Evolutionary conservation across 305 asterid species (phyloP), one percentile per base, ranked within the genome.

Genomic region (Solanum chacoense): DNA sequence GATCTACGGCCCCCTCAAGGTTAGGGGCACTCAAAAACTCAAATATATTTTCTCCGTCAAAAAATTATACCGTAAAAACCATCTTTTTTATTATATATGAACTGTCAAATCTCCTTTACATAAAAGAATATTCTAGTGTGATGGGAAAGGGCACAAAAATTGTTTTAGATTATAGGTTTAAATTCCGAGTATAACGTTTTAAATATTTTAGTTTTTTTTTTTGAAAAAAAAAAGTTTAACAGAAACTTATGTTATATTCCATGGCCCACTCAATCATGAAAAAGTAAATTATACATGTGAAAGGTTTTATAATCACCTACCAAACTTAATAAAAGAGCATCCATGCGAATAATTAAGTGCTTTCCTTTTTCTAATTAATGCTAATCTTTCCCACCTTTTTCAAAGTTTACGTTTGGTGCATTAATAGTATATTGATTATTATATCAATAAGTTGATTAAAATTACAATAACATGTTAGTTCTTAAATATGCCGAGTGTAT

Each of bases 251-350:
- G n/a, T 7, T 26, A 55, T 40, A 55, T 79, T 79, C 13, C 36
- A 40, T 6, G 67, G 26, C 12, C 35, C 85, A 79, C 85, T 79
- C 13, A 26, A 40, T 79, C 35, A 26, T 79, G 24, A 79, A 26
- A 65, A 79, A 13, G 85, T 7, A 79, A 79, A 79, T 79, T 79
- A 79, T 31, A 22, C 26, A 42, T 80, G 26, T 29, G 50, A 77
- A 36, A 89, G 50, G 42, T 87, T 40, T 89, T 63, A 32, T 67
- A 85, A 50, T 69, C 73, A 89, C 81, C 87, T 65, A 87, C 38
- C 88, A 71, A 88, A 90, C 73, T 36, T 31, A 69, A 45, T 75
- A 9, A 35, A 34, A 34, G 26, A 34, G 45, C 81, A 77, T 26
- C 22, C 84, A 77, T 36, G 84, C 10, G 59, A 77, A 36, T 22